Base-by-base conservation (phyloP, 2,329 filamentous ascomycete genomes). In the Sclerotinia spermophila region DNA sequence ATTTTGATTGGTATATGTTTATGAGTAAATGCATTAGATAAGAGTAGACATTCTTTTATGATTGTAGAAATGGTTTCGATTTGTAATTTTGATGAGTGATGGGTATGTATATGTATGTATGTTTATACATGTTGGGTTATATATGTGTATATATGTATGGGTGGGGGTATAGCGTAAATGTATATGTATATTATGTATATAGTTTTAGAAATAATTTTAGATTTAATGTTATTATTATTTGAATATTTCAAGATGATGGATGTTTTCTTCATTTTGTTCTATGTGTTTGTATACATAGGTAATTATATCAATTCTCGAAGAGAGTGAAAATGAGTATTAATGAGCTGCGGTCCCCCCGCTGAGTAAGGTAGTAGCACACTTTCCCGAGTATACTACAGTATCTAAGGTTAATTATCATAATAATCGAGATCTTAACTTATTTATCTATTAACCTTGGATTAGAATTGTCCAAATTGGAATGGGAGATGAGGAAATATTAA, bases 11-110 rank as follows among this genome's bases (percentile, higher is more conserved):
- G 33, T 55, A n/a, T 58, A 44, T 67, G 44, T 51, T 64, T 51
- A 19, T 6, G 61, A 64, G 61, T 64, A 64, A 38, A 64, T 64
- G 61, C 44, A 51, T 38, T 64, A 51, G 61, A 64, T 64, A 64
- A 10, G 21, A 33, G 61, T 64, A 51, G 61, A 64, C 61, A 51
- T 17, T 64, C 66, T 33, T 45, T 68, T 45, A 53, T 68, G 40
- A 61, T 24, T 45, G 44, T 68, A 61, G 38, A 48, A 61, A 68
- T 68, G 48, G 44, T n/a, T 48, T 62, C 24, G 19, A 35, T 51
- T 15, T 33, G 30, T 44, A 45, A 59, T 40, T 24, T 68, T 48
- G 42, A 61, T 60, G 61, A 51, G 61, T 64, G 61, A 64, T 64
- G 61, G 61, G 33, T 51, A 51, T 51, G 35, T 64, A 48, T 3